These are phyloP conservation scores for Willaertia magna DNA, from an alignment of 208 protist species.

Conservation along the genomic window DNA sequence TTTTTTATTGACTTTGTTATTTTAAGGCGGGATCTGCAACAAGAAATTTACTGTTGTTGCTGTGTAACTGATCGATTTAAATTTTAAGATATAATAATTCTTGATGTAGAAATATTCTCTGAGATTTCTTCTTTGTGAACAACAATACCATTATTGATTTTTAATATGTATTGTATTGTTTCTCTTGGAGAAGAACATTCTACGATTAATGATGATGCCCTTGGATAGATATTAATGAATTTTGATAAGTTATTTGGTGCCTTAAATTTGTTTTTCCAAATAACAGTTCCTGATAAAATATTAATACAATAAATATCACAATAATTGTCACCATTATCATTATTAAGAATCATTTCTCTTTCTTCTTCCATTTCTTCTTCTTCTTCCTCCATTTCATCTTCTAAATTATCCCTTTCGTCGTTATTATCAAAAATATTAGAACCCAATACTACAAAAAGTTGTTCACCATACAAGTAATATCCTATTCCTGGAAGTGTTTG, in stretches of 20 bases:
- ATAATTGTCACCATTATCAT: background rate
- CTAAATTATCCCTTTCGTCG: background rate
- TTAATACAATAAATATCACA: background rate
- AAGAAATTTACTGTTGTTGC: no score
- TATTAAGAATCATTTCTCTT: background rate
- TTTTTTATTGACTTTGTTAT: no score
- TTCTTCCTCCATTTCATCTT: background rate
- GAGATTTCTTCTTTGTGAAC: no score
- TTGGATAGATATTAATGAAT: background rate
- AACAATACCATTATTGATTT: no score
- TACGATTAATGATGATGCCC: background rate
- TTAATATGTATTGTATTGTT: no score
- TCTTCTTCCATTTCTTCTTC: background rate
- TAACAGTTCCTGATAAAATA: background rate
- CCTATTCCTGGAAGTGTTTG: background rate
- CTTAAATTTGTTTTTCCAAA: background rate
- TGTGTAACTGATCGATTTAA: no score
- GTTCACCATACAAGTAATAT: background rate
- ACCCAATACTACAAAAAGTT: background rate
- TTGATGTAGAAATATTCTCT: no score
- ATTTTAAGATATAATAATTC: no score
- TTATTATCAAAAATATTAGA: background rate
- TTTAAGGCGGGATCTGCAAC: no score
- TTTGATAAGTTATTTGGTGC: background rate
- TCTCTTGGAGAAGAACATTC: no score